Evolutionary conservation across 768 basidiomycete genomes (phyloP), one percentile per base, ranked within the genome.

Genomic region (Lentinus tigrinus): DNA sequence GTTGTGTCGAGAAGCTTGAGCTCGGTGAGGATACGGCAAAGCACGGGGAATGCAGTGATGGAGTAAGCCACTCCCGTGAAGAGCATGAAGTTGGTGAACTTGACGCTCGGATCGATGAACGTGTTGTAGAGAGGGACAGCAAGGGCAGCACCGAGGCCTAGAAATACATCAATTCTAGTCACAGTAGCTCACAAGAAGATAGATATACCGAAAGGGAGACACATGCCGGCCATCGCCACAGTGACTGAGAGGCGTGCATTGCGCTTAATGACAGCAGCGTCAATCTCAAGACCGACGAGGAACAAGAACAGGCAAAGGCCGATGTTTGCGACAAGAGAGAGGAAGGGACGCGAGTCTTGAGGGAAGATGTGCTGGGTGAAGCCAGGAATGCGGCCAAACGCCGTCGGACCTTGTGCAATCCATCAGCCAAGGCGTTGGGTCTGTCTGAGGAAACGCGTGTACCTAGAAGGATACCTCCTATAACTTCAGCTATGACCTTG

Each of bases 1-100:
- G 85, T 87, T 0, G 93, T 97, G 58, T 95, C 90, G 60, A 98
- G 79, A 1, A 99, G 77, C 72, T 95, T 94, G 54, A 96, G 83
- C 69, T 97, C 95, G 1, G 89, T 90, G 44, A 98, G 77, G 72
- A 97, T 90, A 61, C 95, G 81, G 71, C 90, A 93, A 7, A 94
- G 77, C 2, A 94, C 88, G 0, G 93, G 91, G 61, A 93, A 91
- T 0, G 91, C 91, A 0, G 91, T 93, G 66, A 93, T 93, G 3
- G 89, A 88, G 74, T 87, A 94, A 0, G 94, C 93, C 21, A 95
- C 93, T 14, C 93, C 94, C 10, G 91, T 86, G 73, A 98, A 98
- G 37, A 99, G 84, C 83, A 97, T 86, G 72, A 98, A 98, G 70
- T 96, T 80, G 0, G 91, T 88, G 71, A 94, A 96, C 52, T 85